Percentiles rank a stretch among this genome's conserved stretches.
Evolutionary conservation across 345 rosid species (phyloP).

Genomic region (Capsella bursapastoris): DNA sequence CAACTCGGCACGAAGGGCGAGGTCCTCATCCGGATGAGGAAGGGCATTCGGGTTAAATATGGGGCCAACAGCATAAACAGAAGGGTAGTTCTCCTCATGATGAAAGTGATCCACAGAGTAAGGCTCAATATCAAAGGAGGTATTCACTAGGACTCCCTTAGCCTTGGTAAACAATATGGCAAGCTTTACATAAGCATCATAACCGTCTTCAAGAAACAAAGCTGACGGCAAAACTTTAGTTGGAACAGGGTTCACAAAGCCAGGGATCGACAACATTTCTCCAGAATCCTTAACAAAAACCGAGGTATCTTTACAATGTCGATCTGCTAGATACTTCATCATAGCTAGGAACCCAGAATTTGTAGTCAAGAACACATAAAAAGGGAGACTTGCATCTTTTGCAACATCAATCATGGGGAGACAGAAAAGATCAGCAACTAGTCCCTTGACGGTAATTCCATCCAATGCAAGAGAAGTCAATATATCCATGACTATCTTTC

Average conservation of each 20-base stretch:
- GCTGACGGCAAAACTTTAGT: constrained; percentile 48
- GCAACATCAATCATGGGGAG: constrained; percentile 52
- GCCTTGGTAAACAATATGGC: constrained; percentile 50
- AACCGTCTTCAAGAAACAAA: constrained; percentile 49
- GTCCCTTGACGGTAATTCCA: constrained; percentile 44
- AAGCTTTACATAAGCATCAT: constrained; percentile 38
- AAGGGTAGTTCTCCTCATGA: constrained; percentile 36
- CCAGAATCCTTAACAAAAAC: constrained; percentile 35
- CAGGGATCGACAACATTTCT: constrained; percentile 45
- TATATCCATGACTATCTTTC: constrained; percentile 27
- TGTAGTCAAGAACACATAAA: constrained; percentile 54
- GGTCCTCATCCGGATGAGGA: constrained; percentile 47
- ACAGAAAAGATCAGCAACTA: constrained; percentile 58
- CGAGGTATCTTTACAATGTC: constrained; percentile 39
- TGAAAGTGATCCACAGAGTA: constrained; percentile 42
- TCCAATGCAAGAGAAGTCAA: constrained; percentile 35
- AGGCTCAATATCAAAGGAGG: constrained; percentile 54
- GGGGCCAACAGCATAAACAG: constrained; percentile 55
- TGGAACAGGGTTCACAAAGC: constrained; percentile 53
- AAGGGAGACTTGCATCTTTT: constrained; percentile 49
- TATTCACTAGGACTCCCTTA: constrained; percentile 54
- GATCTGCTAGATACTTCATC: constrained; percentile 46
- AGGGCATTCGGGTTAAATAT: constrained; percentile 43
- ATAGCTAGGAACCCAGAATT: constrained; percentile 51
- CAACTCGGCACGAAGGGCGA: constrained; percentile 35